These are phyloP conservation scores for Blastobotrys serpentis DNA, from an alignment of 1,139 yeast species.

Conservation along the genomic window DNA sequence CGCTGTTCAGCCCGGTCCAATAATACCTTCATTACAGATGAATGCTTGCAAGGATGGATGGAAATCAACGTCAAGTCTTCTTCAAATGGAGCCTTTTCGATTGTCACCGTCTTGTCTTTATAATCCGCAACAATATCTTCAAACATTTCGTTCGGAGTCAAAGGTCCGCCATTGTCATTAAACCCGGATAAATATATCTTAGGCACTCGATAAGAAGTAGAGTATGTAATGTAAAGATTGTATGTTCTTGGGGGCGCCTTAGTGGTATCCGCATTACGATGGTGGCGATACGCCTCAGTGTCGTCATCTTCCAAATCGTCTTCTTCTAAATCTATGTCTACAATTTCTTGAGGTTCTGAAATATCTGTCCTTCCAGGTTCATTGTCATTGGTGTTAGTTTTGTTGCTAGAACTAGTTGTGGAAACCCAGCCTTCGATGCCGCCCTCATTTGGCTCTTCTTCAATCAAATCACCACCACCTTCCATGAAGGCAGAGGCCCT, in stretches of 20 bases:
- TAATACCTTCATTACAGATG: constrained; percentile 87
- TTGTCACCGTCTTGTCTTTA: constrained; percentile 93
- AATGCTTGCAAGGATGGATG: constrained; percentile 95
- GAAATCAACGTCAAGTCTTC: constrained; percentile 79
- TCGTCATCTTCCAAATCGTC: constrained; percentile 34
- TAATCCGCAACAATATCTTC: constrained; percentile 91
- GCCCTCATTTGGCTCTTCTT: constrained; percentile 35
- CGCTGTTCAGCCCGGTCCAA: constrained; percentile 61
- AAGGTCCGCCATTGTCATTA: constrained; percentile 77
- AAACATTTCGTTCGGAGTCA: constrained; percentile 87
- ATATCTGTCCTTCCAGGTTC: background rate
- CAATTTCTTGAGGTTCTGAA: constrained; percentile 29
- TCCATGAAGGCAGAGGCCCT: constrained; percentile 65
- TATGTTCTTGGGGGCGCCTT: constrained; percentile 60
- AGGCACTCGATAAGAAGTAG: constrained; percentile 95
- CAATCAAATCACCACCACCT: constrained; percentile 38
- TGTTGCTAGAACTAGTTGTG: constrained; percentile 28
- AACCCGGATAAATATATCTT: constrained; percentile 90
- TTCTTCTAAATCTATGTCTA: constrained; percentile 37
- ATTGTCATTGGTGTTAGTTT: background rate
- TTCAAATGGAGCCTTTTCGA: constrained; percentile 85
- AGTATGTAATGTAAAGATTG: constrained; percentile 85
- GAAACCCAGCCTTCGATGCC: constrained; percentile 62
- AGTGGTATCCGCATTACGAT: constrained; percentile 21
- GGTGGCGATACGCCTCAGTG: constrained; percentile 27